Base-by-base conservation (phyloP, 345 rosid species). In the Citrus sp. region DNA sequence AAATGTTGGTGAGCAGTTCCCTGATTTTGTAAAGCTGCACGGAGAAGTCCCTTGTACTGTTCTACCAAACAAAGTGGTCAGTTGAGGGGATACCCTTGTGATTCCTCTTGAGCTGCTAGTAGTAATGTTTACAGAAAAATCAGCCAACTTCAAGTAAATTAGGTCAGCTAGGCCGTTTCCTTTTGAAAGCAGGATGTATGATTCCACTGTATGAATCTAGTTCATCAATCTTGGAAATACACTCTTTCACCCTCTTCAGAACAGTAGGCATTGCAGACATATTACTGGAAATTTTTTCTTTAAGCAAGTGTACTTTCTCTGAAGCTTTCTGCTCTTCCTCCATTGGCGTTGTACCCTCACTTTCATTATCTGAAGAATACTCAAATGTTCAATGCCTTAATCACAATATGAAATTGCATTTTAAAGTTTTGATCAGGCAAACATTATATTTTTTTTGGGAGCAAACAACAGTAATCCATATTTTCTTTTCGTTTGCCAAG, bases 161-260 rank as follows among this genome's bases (percentile, higher is more conserved):
- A 6, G n/a, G 62, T 83, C 84, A 83, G 69, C 85, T 65, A 67
- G 69, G 78, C 80, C 27, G 81, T 58, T 74, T 80, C 70, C 71
- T 87, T 46, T 38, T 88, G 79, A 90, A 88, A 68, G 85, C 87
- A 2, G 91, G 94, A 84, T 88, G 91, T 76, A 93, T 82, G 78
- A 42, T 85, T 70, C 80, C 85, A 28, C 78, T 80, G 62, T 68
- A 60, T 21, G 92, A 85, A 80, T 84, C 87, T 60, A 90, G 83
- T 37, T 85, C 84, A 79, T 88, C 85, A 4, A 92, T 88, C 75
- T 77, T 83, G 56, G 86, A 85, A 25, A 90, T 74, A 77, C 91
- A 92, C 25, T 89, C 92, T 67, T 84, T 84, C 88, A 90, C 51
- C 80, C 93, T 87, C 85, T 90, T 88, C 63, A 88, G 66, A 75